A percentile compares a stretch with the other conserved stretches of the same genome.
phyloP scores from a whole-genome alignment of 768 basidiomycete genomes.

The Pleurotus cornucopiae region DNA sequence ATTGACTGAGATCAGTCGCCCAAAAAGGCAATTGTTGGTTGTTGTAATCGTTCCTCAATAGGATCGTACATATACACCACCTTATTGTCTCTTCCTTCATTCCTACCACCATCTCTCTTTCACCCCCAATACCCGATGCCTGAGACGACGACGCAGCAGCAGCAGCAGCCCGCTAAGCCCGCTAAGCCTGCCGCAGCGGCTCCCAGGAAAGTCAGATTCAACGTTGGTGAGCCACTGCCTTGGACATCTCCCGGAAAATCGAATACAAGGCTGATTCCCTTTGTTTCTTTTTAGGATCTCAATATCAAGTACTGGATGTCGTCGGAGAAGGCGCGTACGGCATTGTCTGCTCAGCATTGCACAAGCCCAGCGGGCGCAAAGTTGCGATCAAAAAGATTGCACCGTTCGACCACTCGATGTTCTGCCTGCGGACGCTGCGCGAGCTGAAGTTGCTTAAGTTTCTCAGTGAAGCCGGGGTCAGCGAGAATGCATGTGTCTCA shows the following conservation, averaged over 20 bases:
- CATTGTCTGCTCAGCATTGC: conserved; percentile 91
- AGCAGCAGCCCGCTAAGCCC: conserved; percentile 15
- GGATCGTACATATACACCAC: conserved; percentile 1
- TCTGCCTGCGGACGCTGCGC: conserved; percentile 85
- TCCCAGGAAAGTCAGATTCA: conserved; percentile 84
- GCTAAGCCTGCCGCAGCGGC: conserved; percentile 44
- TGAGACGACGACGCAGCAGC: conserved; percentile 27
- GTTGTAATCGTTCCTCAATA: conserved; percentile 2
- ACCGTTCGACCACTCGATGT: conserved; percentile 95
- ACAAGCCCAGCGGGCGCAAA: conserved; percentile 80
- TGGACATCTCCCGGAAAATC: conserved; percentile 1
- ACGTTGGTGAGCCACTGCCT: conserved; percentile 54
- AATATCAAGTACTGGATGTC: conserved; percentile 83
- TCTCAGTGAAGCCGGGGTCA: conserved; percentile 82
- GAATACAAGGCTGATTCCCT: background rate
- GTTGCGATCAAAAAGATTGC: conserved; percentile 98
- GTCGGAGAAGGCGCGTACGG: conserved; percentile 93
- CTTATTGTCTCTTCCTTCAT: conserved; percentile 11
- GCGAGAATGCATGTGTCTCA: conserved; percentile 63
- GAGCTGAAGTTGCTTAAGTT: conserved; percentile 84
- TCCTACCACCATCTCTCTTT: conserved; percentile 14
- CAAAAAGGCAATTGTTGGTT: conserved; percentile 1
- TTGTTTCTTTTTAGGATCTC: conserved; percentile 43
- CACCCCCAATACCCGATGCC: conserved; percentile 21
- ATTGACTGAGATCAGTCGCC: background rate